phyloP scores from a whole-genome alignment of 306 rosid genomes.

The Quercus mongolica region DNA sequence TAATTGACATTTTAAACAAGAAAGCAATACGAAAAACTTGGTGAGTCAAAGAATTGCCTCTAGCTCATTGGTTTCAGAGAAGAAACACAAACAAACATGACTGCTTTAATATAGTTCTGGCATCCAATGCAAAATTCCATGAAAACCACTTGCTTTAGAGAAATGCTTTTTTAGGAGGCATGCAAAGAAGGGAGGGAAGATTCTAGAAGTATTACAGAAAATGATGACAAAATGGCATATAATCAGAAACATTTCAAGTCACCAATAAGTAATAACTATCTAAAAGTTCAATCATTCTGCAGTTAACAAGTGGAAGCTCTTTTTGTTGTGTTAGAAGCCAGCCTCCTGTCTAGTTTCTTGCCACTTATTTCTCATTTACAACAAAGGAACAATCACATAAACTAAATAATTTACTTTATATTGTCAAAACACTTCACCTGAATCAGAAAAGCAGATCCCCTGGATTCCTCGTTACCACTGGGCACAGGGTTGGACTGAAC shows the following conservation, averaged over 20 bases:
- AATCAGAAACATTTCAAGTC: not conserved
- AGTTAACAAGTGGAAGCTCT: not conserved
- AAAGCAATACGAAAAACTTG: not conserved
- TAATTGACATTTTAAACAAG: not conserved
- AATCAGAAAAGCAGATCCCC: conserved; percentile 72
- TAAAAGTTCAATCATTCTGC: not conserved
- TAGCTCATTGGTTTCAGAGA: not conserved
- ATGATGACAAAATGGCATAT: not conserved
- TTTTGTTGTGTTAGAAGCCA: not conserved
- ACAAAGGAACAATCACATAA: conserved; percentile 6
- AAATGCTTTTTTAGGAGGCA: not conserved
- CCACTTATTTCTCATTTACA: not conserved
- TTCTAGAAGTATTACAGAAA: not conserved
- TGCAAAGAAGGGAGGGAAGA: not conserved
- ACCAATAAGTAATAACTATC: not conserved
- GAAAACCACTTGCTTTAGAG: not conserved
- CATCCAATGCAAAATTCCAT: not conserved
- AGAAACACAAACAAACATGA: not conserved
- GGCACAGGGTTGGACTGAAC: conserved; percentile 30
- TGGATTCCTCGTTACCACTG: conserved; percentile 48
- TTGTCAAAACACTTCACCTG: conserved; percentile 53
- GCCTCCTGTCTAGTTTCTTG: not conserved
- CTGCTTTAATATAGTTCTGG: not conserved
- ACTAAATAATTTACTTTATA: not conserved
- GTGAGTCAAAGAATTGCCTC: not conserved